Conservation (phyloP, 73 alveolate species). For the Tetrahymena borealis region DNA sequence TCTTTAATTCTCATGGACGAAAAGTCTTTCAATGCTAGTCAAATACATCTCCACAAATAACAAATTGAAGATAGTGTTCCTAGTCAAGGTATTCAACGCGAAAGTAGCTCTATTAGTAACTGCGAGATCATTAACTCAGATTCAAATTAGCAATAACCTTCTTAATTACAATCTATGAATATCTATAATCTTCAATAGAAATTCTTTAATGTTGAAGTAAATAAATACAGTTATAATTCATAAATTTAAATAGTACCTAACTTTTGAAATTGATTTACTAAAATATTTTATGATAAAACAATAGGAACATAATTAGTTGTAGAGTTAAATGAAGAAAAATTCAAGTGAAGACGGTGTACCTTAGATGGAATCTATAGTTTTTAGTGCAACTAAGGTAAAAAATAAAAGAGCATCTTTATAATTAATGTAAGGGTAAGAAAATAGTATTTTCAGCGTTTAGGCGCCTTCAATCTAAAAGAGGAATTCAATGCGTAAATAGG, state of each 20-base stretch:
- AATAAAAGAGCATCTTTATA: neutral
- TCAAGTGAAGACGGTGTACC: neutral
- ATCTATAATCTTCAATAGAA: neutral
- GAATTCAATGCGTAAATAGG: neutral
- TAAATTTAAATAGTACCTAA: no score
- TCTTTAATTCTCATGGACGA: neutral
- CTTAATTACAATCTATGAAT: neutral
- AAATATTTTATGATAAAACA: neutral
- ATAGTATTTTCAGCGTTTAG: neutral
- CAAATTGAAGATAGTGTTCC: neutral
- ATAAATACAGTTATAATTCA: no score
- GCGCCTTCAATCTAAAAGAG: neutral
- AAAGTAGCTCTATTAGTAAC: neutral
- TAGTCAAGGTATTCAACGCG: neutral
- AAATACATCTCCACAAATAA: neutral
- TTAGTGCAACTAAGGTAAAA: neutral
- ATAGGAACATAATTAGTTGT: neutral
- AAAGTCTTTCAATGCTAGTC: neutral
- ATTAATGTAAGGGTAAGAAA: neutral
- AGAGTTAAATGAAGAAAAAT: neutral
- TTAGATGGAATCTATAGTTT: neutral
- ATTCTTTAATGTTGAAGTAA: neutral
- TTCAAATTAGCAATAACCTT: neutral
- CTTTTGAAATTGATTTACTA: no score
- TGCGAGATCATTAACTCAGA: neutral